Conservation (phyloP, 177 flowering plant genomes). For the Vitis hybrid region DNA sequence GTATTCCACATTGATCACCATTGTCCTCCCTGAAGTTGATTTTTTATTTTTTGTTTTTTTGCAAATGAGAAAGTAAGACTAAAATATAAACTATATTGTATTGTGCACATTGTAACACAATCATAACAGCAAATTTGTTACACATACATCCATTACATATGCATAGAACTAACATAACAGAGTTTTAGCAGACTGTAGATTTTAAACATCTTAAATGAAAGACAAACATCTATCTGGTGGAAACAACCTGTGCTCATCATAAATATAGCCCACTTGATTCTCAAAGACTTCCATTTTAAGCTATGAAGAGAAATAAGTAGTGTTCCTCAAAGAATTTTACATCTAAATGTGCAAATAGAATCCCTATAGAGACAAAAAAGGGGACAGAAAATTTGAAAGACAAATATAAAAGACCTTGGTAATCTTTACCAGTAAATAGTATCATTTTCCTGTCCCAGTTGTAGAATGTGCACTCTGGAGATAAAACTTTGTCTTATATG, state of each 20-base stretch:
- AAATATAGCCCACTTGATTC: not conserved
- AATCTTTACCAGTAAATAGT: not conserved
- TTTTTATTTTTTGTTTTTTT: not conserved
- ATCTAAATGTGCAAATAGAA: not conserved
- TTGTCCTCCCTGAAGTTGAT: slow-evolving; percentile 68
- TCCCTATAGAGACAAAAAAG: not conserved
- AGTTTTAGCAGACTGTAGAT: not conserved
- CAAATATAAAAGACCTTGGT: not conserved
- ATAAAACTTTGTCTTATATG: no score
- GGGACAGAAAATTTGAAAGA: not conserved
- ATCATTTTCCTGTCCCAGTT: not conserved
- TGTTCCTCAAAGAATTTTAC: not conserved
- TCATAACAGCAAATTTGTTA: not conserved
- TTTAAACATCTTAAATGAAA: not conserved
- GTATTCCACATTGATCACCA: slow-evolving; percentile 99
- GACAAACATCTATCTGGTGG: not conserved
- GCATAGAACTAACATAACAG: not conserved
- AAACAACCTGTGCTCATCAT: not conserved
- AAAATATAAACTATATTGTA: not conserved
- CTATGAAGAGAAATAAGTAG: not conserved
- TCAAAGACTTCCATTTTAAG: not conserved
- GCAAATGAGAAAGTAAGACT: not conserved
- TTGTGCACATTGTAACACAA: no score
- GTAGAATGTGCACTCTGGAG: not conserved
- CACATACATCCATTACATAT: not conserved